Percentiles rank a stretch among this genome's conserved stretches.
phyloP scores from a whole-genome alignment of 495 filamentous ascomycete species.

The Hyaloscypha hepaticicola region DNA sequence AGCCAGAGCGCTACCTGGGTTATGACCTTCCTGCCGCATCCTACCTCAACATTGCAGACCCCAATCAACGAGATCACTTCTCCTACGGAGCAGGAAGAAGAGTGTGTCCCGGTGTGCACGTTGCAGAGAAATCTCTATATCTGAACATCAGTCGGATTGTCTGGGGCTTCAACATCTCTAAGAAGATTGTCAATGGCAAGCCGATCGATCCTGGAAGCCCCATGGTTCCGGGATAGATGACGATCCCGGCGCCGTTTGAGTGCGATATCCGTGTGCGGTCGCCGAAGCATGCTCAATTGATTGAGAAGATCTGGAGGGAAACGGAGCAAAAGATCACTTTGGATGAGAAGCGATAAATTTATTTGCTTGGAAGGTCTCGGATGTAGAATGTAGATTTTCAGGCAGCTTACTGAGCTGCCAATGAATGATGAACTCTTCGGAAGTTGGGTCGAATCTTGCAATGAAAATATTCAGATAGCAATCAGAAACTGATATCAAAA shows the following conservation, averaged over 20 bases:
- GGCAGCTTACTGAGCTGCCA: background rate
- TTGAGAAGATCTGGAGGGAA: constrained; percentile 21
- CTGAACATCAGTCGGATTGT: constrained; percentile 51
- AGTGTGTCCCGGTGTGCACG: constrained; percentile 56
- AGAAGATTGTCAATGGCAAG: constrained; percentile 14
- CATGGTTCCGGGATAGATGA: constrained; percentile 38
- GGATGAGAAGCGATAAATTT: constrained; percentile 6
- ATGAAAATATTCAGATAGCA: background rate
- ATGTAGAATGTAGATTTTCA: background rate
- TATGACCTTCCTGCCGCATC: constrained; percentile 17
- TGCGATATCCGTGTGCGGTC: constrained; percentile 37
- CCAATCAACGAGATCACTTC: constrained; percentile 19
- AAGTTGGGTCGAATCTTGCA: background rate
- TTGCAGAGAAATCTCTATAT: constrained; percentile 58
- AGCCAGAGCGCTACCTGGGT: constrained; percentile 45
- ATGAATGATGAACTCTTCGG: background rate
- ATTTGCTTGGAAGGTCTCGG: background rate
- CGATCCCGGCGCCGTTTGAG: constrained; percentile 37
- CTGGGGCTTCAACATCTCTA: constrained; percentile 35
- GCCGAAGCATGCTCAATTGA: constrained; percentile 35
- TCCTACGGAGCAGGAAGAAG: constrained; percentile 59
- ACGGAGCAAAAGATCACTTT: constrained; percentile 4
- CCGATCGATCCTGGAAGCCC: constrained; percentile 27
- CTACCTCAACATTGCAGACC: constrained; percentile 14
- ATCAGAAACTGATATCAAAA: background rate